These are phyloP conservation scores for Ettlia oleoabundans DNA, from an alignment of 139 green algal genomes.

Conservation along the genomic window DNA sequence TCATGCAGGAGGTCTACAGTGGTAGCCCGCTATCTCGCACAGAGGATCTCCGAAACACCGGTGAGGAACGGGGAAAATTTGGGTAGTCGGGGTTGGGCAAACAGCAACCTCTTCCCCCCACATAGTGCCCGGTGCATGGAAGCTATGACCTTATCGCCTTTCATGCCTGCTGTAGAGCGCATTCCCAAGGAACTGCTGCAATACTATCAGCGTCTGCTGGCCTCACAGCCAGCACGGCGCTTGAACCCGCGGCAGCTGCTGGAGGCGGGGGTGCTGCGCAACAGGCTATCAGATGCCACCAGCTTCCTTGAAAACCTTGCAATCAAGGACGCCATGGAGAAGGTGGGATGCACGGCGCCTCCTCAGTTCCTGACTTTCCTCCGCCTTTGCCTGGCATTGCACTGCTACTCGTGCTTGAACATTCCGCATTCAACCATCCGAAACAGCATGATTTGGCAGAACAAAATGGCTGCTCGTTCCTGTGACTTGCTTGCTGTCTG, in stretches of 20 bases:
- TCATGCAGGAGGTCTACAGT: conserved; percentile 88
- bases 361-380: no score
- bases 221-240: conserved; percentile 65
- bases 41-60: conserved; percentile 83
- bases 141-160: background rate
- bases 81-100: no score
- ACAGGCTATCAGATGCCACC: conserved; percentile 90
- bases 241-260: conserved; percentile 88
- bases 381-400: no score
- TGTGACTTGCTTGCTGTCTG: background rate
- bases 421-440: no score
- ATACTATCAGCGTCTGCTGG: conserved; percentile 83
- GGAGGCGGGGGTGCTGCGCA: conserved; percentile 87
- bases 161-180: conserved; percentile 21
- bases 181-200: conserved; percentile 83
- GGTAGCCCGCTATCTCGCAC: conserved; percentile 55
- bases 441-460: no score
- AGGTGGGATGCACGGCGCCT: conserved; percentile 44
- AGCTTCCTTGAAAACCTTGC: conserved; percentile 94
- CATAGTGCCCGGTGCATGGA: no score
- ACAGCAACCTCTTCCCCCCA: no score
- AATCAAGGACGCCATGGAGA: conserved; percentile 83
- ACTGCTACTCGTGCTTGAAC: no score
- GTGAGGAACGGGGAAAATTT: background rate
- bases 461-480: background rate